Percentiles rank a stretch among this genome's conserved stretches.
These are phyloP conservation scores for Fusarium sp. DNA, from an alignment of 2,329 filamentous ascomycete genomes.

Conservation along the genomic window DNA sequence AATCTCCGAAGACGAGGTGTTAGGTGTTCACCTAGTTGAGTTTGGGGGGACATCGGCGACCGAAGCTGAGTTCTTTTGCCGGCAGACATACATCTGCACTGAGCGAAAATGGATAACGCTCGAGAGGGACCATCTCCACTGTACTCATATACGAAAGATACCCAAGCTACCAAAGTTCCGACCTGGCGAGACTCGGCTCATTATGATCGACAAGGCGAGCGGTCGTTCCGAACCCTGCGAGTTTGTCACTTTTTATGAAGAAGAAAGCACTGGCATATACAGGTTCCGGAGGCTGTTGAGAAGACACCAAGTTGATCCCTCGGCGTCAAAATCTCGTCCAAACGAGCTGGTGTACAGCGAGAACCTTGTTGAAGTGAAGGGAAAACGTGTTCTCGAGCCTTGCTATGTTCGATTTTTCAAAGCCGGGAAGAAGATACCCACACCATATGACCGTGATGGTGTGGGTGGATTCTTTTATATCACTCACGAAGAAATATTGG, in stretches of 20 bases:
- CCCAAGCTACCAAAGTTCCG: constrained; percentile 53
- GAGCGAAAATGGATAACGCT: constrained; percentile 74
- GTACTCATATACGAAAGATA: constrained; percentile 55
- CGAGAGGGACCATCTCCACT: constrained; percentile 66
- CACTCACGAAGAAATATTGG: constrained; percentile 54
- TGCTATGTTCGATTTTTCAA: constrained; percentile 73
- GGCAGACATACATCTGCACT: constrained; percentile 74
- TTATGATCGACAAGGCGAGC: constrained; percentile 49
- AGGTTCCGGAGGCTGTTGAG: constrained; percentile 67
- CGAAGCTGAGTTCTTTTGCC: constrained; percentile 72
- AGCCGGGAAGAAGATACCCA: constrained; percentile 61
- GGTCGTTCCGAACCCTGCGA: constrained; percentile 71
- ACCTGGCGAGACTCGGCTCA: constrained; percentile 72
- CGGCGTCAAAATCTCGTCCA: constrained; percentile 50
- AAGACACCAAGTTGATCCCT: constrained; percentile 58
- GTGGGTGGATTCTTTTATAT: constrained; percentile 77
- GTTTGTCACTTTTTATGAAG: constrained; percentile 57
- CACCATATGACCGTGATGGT: constrained; percentile 75
- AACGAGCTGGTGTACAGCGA: constrained; percentile 74
- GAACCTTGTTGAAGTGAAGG: constrained; percentile 55
- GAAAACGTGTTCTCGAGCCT: constrained; percentile 61
- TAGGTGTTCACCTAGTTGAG: constrained; percentile 69
- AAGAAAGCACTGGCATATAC: constrained; percentile 38
- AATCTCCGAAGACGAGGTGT: constrained; percentile 68
- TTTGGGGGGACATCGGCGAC: constrained; percentile 66